These are phyloP conservation scores for Lactarius psammicola DNA, from an alignment of 768 basidiomycete species.

Conservation along the genomic window DNA sequence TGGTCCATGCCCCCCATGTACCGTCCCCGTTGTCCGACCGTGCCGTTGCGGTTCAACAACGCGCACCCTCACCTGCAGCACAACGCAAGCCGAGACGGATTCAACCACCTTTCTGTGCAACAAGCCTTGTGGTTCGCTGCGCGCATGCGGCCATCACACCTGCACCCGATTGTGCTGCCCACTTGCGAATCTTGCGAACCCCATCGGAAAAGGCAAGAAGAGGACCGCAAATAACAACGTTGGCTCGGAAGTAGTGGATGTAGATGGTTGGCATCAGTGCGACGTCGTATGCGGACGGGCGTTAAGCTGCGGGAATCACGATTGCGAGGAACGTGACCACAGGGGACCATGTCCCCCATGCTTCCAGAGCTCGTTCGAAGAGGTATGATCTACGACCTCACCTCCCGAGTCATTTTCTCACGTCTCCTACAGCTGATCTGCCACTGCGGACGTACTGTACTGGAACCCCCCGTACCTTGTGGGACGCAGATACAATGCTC, in stretches of 20 bases:
- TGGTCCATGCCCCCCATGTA: constrained; percentile 80
- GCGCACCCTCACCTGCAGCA: constrained; percentile 53
- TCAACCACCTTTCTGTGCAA: constrained; percentile 71
- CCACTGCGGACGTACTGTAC: constrained; percentile 77
- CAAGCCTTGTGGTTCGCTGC: constrained; percentile 69
- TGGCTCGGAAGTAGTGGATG: constrained; percentile 51
- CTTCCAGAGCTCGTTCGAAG: constrained; percentile 87
- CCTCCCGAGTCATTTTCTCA: background rate
- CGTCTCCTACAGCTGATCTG: constrained; percentile 60
- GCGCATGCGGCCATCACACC: constrained; percentile 84
- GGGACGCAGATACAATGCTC: constrained; percentile 75
- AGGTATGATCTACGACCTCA: constrained; percentile 47
- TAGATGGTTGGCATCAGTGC: constrained; percentile 77
- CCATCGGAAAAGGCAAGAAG: constrained; percentile 56
- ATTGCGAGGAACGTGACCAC: constrained; percentile 80
- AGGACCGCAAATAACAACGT: constrained; percentile 41
- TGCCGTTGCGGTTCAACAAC: constrained; percentile 85
- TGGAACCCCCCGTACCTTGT: constrained; percentile 88
- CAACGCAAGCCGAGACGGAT: constrained; percentile 38
- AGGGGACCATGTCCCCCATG: constrained; percentile 79
- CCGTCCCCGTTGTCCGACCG: constrained; percentile 62
- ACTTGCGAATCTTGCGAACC: constrained; percentile 58
- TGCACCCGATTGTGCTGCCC: constrained; percentile 89
- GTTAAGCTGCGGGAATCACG: constrained; percentile 74
- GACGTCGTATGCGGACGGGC: constrained; percentile 75